Conservation (phyloP, 1,284 basidiomycete genomes). For the Peniophora sp. region DNA sequence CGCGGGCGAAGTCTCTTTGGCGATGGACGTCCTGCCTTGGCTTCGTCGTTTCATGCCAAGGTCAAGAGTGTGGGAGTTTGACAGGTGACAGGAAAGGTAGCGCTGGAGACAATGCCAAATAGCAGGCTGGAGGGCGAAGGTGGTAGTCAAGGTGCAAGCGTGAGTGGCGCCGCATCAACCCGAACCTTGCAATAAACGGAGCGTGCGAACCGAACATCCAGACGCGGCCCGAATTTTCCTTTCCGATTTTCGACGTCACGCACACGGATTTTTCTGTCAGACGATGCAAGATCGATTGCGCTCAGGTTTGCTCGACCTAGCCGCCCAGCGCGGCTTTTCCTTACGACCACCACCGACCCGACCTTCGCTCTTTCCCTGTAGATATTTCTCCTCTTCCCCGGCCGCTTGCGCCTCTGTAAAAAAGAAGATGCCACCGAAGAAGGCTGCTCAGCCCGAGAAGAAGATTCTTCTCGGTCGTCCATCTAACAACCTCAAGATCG, state of each 20-base stretch:
- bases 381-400: conserved; percentile 17
- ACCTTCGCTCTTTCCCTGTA: conserved; percentile 9
- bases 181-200: too few species aligned
- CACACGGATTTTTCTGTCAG: not conserved
- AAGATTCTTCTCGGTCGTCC: conserved; percentile 84
- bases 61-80: too few species aligned
- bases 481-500: conserved; percentile 91
- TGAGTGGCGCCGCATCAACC: too few species aligned
- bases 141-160: too few species aligned
- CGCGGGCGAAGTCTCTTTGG: too few species aligned
- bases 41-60: too few species aligned
- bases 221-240: conserved; percentile 17
- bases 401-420: conserved; percentile 19
- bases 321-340: not conserved
- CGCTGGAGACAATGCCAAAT: too few species aligned
- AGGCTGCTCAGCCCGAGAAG: conserved; percentile 69
- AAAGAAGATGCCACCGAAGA: conserved; percentile 83
- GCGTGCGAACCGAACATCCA: too few species aligned
- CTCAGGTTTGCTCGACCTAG: not conserved
- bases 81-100: too few species aligned
- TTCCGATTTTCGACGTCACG: not conserved
- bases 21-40: too few species aligned
- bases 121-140: too few species aligned
- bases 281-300: not conserved
- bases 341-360: conserved; percentile 5